Evolutionary conservation across 768 basidiomycete species (phyloP).

Genomic region (Cantharellus anzutake): DNA sequence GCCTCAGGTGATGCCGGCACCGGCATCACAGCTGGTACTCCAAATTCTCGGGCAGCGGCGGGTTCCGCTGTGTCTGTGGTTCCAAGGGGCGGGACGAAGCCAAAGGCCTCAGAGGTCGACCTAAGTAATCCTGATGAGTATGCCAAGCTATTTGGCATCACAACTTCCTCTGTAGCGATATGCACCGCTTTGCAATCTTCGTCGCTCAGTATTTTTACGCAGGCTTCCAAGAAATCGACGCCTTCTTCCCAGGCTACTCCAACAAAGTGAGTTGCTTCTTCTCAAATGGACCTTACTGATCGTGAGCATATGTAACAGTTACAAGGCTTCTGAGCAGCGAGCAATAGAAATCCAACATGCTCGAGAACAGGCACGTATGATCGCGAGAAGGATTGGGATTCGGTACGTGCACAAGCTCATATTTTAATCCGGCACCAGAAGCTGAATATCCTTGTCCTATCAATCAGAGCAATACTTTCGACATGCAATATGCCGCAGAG

Average conservation of each 20-base stretch:
- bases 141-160: not conserved
- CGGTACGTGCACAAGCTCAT: not conserved
- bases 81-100: not conserved
- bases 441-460: not conserved
- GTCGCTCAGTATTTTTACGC: too few species aligned
- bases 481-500: not conserved
- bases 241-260: not conserved
- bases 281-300: too few species aligned
- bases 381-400: conserved; percentile 9
- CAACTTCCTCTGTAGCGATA: not conserved
- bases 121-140: not conserved
- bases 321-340: conserved; percentile 44
- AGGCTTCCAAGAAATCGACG: not conserved
- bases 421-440: not conserved
- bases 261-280: not conserved
- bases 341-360: conserved; percentile 41
- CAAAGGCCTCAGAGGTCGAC: not conserved
- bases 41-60: not conserved
- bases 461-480: not conserved
- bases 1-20: not conserved
- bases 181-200: too few species aligned
- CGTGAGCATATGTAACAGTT: not conserved
- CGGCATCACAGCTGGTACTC: not conserved
- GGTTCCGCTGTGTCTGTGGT: not conserved
- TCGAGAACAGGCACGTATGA: conserved; percentile 45